Conservation (phyloP, 352 stramenopile genomes). For the Phytophthora europaea region DNA sequence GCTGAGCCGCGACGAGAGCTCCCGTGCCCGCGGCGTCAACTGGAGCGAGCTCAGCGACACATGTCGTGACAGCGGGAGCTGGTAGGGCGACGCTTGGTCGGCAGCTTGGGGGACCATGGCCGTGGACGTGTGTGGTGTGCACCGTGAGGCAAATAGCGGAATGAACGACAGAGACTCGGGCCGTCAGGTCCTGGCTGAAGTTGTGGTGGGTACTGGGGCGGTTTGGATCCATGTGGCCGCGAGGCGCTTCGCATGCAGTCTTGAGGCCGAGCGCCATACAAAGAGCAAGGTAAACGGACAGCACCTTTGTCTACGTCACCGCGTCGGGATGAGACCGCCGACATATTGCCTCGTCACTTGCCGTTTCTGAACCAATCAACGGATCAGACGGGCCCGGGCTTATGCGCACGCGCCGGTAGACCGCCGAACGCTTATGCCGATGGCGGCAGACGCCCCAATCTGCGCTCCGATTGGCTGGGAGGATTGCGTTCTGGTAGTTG, state of each 20-base stretch:
- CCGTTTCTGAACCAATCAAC: slow-evolving; percentile 32
- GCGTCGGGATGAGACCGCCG: slow-evolving; percentile 22
- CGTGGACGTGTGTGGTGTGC: neutral
- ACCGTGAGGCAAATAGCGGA: slow-evolving; percentile 24
- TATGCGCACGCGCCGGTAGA: slow-evolving; percentile 19
- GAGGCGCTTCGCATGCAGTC: slow-evolving; percentile 7
- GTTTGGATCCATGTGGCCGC: slow-evolving; percentile 1
- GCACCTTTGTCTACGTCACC: slow-evolving; percentile 14
- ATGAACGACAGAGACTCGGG: slow-evolving; percentile 15
- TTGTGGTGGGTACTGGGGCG: slow-evolving; percentile 11
- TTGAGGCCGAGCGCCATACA: slow-evolving; percentile 20
- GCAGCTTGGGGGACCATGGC: slow-evolving; percentile 28
- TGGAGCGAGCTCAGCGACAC: slow-evolving; percentile 37
- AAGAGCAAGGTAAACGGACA: slow-evolving; percentile 24
- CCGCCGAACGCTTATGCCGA: slow-evolving; percentile 21
- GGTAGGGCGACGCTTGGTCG: slow-evolving; percentile 24
- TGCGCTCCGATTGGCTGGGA: slow-evolving; percentile 15
- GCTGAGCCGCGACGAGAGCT: slow-evolving; percentile 30
- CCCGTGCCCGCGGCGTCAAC: slow-evolving; percentile 29
- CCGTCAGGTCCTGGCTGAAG: neutral
- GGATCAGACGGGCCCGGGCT: slow-evolving; percentile 15
- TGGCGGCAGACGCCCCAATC: slow-evolving; percentile 18
- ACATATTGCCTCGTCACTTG: slow-evolving; percentile 38
- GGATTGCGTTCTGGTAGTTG: slow-evolving; percentile 19
- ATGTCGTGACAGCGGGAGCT: slow-evolving; percentile 8